phyloP scores from a whole-genome alignment of 352 stramenopile genomes.

The Pythium phragmitis region DNA sequence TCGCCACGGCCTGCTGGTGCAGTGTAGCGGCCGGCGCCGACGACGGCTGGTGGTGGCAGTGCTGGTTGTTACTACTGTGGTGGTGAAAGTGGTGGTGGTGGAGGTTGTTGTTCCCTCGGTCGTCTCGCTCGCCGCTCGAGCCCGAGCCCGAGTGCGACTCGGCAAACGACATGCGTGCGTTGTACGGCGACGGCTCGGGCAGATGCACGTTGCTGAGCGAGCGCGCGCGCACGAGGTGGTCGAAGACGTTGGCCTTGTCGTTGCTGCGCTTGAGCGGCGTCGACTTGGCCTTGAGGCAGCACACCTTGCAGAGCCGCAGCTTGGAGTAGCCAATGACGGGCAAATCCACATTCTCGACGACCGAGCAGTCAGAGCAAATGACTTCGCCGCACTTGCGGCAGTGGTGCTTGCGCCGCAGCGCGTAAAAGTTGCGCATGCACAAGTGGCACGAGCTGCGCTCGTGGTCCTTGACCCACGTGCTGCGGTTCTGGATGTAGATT shows the following conservation, averaged over 20 bases:
- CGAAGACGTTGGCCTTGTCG: conserved; percentile 64
- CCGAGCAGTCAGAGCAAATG: conserved; percentile 79
- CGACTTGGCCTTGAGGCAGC: conserved; percentile 68
- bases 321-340: conserved; percentile 79
- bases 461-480: conserved; percentile 76
- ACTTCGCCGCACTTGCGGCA: conserved; percentile 81
- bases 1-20: conserved; percentile 10
- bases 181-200: conserved; percentile 33
- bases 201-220: conserved; percentile 53
- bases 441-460: conserved; percentile 69
- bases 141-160: conserved; percentile 30
- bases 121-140: conserved; percentile 15
- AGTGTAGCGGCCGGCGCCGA: neutral
- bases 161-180: conserved; percentile 48
- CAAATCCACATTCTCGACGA: conserved; percentile 65
- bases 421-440: conserved; percentile 79
- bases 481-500: conserved; percentile 61
- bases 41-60: neutral
- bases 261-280: conserved; percentile 57
- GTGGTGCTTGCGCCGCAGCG: conserved; percentile 75
- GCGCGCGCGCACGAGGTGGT: conserved; percentile 53
- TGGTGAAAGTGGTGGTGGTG: conserved; percentile 11
- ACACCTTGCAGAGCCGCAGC: conserved; percentile 80
- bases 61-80: conserved; percentile 5
- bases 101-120: conserved; percentile 14